Conservation (phyloP, 352 stramenopile genomes). For the Phytophthora cactorum region DNA sequence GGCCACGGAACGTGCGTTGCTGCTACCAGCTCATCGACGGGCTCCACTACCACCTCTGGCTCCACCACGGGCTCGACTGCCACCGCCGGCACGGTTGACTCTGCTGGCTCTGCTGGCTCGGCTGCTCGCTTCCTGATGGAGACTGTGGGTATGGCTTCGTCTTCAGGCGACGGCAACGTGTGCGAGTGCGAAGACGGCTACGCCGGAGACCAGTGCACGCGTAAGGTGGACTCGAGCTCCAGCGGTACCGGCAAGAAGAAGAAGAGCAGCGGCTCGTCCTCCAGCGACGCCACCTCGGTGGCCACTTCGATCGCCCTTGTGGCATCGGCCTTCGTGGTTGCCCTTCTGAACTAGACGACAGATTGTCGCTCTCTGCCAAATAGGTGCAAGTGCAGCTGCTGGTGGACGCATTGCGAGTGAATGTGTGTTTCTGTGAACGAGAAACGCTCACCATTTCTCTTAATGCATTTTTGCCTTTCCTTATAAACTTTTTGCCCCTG, state of each 20-base stretch:
- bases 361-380: conserved; percentile 1
- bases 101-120: conserved; percentile 24
- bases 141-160: conserved; percentile 37
- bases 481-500: conserved; percentile 26
- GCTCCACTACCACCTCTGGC: conserved; percentile 31
- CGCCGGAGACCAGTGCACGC: conserved; percentile 62
- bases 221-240: conserved; percentile 49
- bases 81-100: conserved; percentile 15
- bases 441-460: conserved; percentile 22
- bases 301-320: conserved; percentile 39
- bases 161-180: conserved; percentile 35
- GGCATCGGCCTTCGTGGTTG: conserved; percentile 36
- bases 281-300: conserved; percentile 34
- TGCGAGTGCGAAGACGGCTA: conserved; percentile 70
- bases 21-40: conserved; percentile 25
- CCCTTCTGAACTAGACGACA: conserved; percentile 50
- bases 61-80: conserved; percentile 31
- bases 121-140: conserved; percentile 37
- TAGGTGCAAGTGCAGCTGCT: not conserved
- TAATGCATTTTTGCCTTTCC: conserved; percentile 45
- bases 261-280: conserved; percentile 27
- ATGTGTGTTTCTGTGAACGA: conserved; percentile 23
- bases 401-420: conserved; percentile 12
- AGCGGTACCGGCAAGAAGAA: conserved; percentile 30
- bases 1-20: conserved; percentile 61